These are phyloP conservation scores for Eremothecium sinecaudum DNA, from an alignment of 1,139 yeast genomes.

Conservation along the genomic window DNA sequence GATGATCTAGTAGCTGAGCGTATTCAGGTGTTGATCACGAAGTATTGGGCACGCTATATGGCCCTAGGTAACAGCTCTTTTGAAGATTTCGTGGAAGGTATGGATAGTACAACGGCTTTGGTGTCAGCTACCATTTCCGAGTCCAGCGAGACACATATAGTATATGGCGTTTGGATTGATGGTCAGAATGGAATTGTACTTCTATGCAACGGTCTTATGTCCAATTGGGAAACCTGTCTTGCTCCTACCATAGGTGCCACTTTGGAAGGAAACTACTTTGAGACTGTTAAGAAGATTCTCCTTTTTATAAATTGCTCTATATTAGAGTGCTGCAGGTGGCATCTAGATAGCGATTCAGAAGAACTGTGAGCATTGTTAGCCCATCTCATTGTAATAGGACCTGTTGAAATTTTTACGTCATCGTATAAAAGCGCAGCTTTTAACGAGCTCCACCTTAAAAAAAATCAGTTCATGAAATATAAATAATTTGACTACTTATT, in stretches of 20 bases:
- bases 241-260: slow-evolving; percentile 14
- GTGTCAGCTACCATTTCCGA: not conserved
- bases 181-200: slow-evolving; percentile 17
- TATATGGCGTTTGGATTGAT: slow-evolving; percentile 21
- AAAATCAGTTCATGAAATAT: too few species aligned
- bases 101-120: slow-evolving; percentile 1
- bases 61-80: slow-evolving; percentile 2
- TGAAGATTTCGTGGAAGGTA: slow-evolving; percentile 2
- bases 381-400: too few species aligned
- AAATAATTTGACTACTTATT: too few species aligned
- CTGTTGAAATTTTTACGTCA: too few species aligned
- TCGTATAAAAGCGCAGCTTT: too few species aligned
- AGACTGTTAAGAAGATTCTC: slow-evolving; percentile 15
- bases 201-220: slow-evolving; percentile 15
- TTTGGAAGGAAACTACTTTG: slow-evolving; percentile 9
- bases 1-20: not conserved
- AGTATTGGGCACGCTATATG: slow-evolving; percentile 2
- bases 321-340: slow-evolving; percentile 16
- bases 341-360: slow-evolving; percentile 2
- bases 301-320: slow-evolving; percentile 19
- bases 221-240: slow-evolving; percentile 6
- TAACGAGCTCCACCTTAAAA: too few species aligned
- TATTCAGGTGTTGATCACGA: not conserved
- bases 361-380: too few species aligned
- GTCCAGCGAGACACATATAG: not conserved